Evolutionary conservation across 2,329 filamentous ascomycete species (phyloP).

Genomic region (Lachnellula arida): DNA sequence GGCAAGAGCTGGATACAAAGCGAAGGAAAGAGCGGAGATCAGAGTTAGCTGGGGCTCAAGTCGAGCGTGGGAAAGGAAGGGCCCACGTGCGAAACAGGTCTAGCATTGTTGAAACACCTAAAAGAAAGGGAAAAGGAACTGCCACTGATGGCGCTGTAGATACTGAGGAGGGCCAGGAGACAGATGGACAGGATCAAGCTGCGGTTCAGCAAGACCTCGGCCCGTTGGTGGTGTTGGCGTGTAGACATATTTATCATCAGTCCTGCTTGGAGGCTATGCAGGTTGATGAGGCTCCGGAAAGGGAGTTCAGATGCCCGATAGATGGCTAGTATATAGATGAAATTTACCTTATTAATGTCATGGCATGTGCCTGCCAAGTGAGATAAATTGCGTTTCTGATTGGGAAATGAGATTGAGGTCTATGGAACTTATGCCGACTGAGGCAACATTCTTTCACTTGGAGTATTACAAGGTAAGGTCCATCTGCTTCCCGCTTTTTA

Average conservation of each 20-base stretch:
- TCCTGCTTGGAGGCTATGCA: constrained; percentile 63
- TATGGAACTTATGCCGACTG: no score
- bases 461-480: no score
- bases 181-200: constrained; percentile 27
- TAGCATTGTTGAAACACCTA: constrained; percentile 15
- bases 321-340: constrained; percentile 33
- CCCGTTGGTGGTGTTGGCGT: constrained; percentile 63
- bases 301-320: constrained; percentile 34
- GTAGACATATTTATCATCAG: constrained; percentile 67
- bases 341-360: constrained; percentile 5
- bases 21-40: constrained; percentile 33
- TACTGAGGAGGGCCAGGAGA: constrained; percentile 36
- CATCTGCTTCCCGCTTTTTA: no score
- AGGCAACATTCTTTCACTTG: no score
- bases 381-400: background rate
- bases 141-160: constrained; percentile 21
- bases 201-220: constrained; percentile 52
- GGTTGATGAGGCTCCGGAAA: constrained; percentile 46
- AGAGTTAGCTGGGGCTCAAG: constrained; percentile 29
- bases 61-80: constrained; percentile 36
- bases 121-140: constrained; percentile 21
- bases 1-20: constrained; percentile 44
- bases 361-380: background rate
- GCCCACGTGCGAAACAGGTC: constrained; percentile 33
- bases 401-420: background rate